A percentile compares a stretch with the other conserved stretches of the same genome.
Conservation (phyloP, 2,329 filamentous ascomycete genomes). For the Fusarium coffeatum region DNA sequence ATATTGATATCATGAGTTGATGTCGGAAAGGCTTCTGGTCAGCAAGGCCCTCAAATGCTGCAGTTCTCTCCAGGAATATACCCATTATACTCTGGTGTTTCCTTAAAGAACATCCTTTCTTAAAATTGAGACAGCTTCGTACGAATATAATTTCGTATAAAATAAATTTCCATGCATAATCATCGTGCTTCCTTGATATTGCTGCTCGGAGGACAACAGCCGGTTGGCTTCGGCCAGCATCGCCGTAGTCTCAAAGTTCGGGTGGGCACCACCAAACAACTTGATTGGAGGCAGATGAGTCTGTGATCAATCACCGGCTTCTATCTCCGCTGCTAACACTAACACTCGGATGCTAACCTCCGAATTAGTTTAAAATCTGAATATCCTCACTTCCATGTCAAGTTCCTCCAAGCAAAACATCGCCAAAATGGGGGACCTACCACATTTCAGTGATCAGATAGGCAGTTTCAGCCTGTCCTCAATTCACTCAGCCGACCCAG, state of each 20-base stretch:
- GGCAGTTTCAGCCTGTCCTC: slow-evolving; percentile 29
- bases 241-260: not conserved
- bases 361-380: not conserved
- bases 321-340: not conserved
- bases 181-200: not conserved
- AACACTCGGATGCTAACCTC: not conserved
- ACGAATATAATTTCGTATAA: fast-evolving
- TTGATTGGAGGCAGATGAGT: slow-evolving; percentile 13
- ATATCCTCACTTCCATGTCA: not conserved
- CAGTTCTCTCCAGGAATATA: not conserved
- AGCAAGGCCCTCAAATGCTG: not conserved
- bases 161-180: not conserved
- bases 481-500: slow-evolving; percentile 16
- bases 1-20: not conserved
- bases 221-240: slow-evolving; percentile 8
- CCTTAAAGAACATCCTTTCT: fast-evolving
- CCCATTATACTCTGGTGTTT: not conserved
- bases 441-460: slow-evolving; percentile 18
- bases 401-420: not conserved
- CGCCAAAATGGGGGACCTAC: slow-evolving; percentile 5
- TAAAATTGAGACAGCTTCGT: fast-evolving
- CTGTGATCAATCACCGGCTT: not conserved
- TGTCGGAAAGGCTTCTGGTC: not conserved
- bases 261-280: slow-evolving; percentile 8
- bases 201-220: not conserved